These are phyloP conservation scores for Puccinia hordei DNA, from an alignment of 1,284 basidiomycete genomes.

Conservation along the genomic window DNA sequence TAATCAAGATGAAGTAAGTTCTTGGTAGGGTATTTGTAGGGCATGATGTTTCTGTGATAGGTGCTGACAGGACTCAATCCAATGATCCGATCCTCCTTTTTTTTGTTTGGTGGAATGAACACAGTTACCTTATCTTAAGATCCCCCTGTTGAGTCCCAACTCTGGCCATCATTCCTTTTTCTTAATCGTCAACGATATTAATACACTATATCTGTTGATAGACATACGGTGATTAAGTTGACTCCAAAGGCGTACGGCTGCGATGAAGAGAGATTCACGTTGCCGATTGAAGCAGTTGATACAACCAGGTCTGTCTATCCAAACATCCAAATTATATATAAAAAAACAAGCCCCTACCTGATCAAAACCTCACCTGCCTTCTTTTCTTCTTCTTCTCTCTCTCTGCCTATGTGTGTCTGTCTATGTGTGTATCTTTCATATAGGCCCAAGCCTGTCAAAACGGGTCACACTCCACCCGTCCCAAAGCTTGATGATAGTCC, in stretches of 20 bases:
- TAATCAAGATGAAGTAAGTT: constrained; percentile 72
- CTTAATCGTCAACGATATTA: neutral
- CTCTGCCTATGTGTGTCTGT: neutral
- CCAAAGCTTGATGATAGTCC: constrained; percentile 30
- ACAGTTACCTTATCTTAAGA: constrained; percentile 86
- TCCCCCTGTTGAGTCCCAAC: constrained; percentile 56
- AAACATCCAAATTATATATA: no score
- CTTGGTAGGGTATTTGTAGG: no score
- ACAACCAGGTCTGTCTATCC: constrained; percentile 33
- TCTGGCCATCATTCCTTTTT: neutral
- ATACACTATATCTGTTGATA: neutral
- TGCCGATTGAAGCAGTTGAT: constrained; percentile 50
- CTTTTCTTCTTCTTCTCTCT: neutral
- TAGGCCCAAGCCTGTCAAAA: constrained; percentile 47
- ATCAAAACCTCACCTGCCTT: no score
- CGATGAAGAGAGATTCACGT: constrained; percentile 79
- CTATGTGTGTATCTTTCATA: neutral
- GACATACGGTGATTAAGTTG: constrained; percentile 92
- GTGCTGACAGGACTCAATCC: no score
- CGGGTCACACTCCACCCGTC: neutral
- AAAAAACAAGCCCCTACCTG: no score
- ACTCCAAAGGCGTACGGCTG: constrained; percentile 98
- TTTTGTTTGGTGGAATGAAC: neutral
- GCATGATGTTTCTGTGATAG: no score
- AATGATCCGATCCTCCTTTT: neutral